Percentiles rank a stretch among this genome's conserved stretches.
Conservation (phyloP, 257 asterid genomes). For the Gynochthodes officinalis region DNA sequence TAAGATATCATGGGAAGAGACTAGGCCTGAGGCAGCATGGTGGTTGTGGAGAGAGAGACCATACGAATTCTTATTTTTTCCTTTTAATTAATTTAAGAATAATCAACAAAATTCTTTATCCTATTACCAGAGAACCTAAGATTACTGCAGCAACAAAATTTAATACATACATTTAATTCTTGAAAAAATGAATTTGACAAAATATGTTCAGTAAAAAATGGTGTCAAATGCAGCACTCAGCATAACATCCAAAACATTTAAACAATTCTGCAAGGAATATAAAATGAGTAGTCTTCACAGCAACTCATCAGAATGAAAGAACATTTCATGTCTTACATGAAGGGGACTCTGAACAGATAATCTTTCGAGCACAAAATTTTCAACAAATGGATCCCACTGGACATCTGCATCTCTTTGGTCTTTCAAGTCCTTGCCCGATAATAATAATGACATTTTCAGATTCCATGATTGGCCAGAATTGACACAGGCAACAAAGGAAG, state of each 20-base stretch:
- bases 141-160: background rate
- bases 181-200: background rate
- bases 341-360: constrained; percentile 93
- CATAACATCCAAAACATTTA: background rate
- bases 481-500: constrained; percentile 85
- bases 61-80: background rate
- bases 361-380: constrained; percentile 91
- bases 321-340: constrained; percentile 54
- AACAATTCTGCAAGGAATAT: background rate
- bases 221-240: background rate
- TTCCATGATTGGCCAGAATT: constrained; percentile 94
- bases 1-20: background rate
- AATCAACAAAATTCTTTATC: background rate
- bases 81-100: background rate
- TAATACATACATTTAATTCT: background rate
- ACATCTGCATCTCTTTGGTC: constrained; percentile 44
- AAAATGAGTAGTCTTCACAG: background rate
- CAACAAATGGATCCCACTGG: constrained; percentile 88
- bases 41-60: background rate
- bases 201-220: background rate
- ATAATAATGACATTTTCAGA: constrained; percentile 70
- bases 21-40: background rate
- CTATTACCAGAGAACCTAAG: background rate
- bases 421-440: constrained; percentile 57
- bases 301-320: constrained; percentile 3